phyloP scores from a whole-genome alignment of 1,139 yeast genomes.

The Candida sp. region DNA sequence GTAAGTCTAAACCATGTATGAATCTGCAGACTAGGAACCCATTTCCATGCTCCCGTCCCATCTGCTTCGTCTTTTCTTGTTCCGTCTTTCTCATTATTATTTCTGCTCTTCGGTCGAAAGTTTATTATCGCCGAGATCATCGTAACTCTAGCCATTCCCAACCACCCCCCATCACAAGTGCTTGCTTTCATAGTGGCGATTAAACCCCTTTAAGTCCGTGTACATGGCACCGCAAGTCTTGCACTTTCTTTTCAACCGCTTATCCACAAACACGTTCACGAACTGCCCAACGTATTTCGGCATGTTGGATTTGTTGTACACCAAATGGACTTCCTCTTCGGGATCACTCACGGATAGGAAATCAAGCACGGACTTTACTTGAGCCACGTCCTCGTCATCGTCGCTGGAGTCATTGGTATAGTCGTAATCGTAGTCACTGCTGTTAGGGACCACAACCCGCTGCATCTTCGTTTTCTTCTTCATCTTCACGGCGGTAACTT shows the following conservation, averaged over 20 bases:
- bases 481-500: not conserved
- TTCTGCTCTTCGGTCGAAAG: too few relatives aligned
- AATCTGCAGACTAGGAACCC: too few relatives aligned
- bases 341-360: not conserved
- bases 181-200: conserved; percentile 19
- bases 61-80: too few relatives aligned
- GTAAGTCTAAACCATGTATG: too few relatives aligned
- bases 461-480: not conserved
- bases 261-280: conserved; percentile 12
- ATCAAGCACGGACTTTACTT: not conserved
- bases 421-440: not conserved
- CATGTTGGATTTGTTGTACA: conserved; percentile 19
- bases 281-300: conserved; percentile 20
- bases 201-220: conserved; percentile 20
- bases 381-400: not conserved
- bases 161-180: conserved; percentile 7
- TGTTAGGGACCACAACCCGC: not conserved
- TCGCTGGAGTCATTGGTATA: not conserved
- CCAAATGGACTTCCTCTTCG: conserved; percentile 10
- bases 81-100: too few relatives aligned
- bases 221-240: conserved; percentile 14
- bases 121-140: too few relatives aligned
- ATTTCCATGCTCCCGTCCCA: too few relatives aligned
- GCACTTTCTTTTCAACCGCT: conserved; percentile 19
- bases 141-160: too few relatives aligned